Evolutionary conservation across 129 eudicot genomes (phyloP).

Genomic region (Pseudognaphalium luteoalbum): DNA sequence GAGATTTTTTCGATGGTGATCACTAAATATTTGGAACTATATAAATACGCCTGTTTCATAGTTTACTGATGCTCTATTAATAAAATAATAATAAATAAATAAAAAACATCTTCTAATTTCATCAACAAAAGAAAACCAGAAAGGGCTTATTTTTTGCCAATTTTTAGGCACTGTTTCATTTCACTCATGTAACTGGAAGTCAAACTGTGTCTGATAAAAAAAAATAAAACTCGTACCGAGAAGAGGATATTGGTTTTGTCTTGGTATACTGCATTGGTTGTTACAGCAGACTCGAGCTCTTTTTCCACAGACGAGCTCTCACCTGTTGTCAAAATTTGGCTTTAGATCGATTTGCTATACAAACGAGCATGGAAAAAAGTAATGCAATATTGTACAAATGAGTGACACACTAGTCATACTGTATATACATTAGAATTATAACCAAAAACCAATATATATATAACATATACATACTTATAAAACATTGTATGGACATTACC

Average conservation of each 20-base stretch:
- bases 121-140: not conserved
- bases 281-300: conserved; percentile 61
- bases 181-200: not conserved
- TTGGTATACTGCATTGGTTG: conserved; percentile 90
- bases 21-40: not conserved
- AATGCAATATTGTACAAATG: not conserved
- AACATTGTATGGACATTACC: conserved; percentile 3
- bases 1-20: not conserved
- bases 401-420: conserved; percentile 5
- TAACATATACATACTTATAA: not conserved
- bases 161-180: not conserved
- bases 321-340: conserved; percentile 44
- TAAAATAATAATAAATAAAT: not conserved
- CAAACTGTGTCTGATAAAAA: conserved; percentile 14
- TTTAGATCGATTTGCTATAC: not conserved
- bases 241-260: conserved; percentile 93
- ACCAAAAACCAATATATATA: not conserved
- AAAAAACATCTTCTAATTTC: not conserved
- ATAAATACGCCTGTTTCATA: not conserved
- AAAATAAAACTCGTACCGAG: conserved; percentile 59
- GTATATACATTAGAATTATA: conserved; percentile 6
- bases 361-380: conserved; percentile 8
- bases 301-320: conserved; percentile 97
- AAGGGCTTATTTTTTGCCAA: not conserved
- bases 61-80: not conserved